Evolutionary conservation across 257 asterid genomes (phyloP), one percentile per base, ranked within the genome.

Genomic region (Solanum tarijense): DNA sequence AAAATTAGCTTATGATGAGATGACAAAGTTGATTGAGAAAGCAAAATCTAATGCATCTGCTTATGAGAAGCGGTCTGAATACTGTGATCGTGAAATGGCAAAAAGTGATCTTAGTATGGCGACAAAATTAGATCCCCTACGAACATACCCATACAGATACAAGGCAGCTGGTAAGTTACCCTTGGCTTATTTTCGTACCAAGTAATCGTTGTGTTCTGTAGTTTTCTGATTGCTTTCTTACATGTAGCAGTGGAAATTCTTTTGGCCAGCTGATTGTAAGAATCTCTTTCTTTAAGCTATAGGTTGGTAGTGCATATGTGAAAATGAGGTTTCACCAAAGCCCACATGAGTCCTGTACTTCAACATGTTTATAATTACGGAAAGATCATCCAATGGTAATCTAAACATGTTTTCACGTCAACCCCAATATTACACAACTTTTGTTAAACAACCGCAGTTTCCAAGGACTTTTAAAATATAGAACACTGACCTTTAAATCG

Each of bases 21-120:
- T 97, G 99, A 94, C 98, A 65, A 96, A 96, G 94, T 88, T 97
- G 94, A 96, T 97, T 69, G 97, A 95, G 88, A 97, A 94, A 90
- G 99, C 99, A 21, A 89, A 92, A 86, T 89, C 92, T 88, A 94
- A 93, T 89, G 99, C 99, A 71, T 97, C 99, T 6, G 99, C 99
- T 29, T 97, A 95, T 85, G 99, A 97, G 91, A 95, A 97, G 88
- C 98, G 98, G 11, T 95, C 98, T 0, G 99, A 96, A 48, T 96
- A 96, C 87, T 93, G 98, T 90, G 99, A 97, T 85, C 95, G 97
- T 27, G 99, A 97, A 81, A 93, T 93, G 98, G 99, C 98, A 6
- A 95, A 93, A 91, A 92, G 91, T 85, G 99, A 97, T 89, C 98
- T 97, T 91, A 89, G 89, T 90, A 94, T 93, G 93, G 98, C 98